Percentiles rank a stretch among this genome's conserved stretches.
These are phyloP conservation scores for Coemansia sp. DNA, from an alignment of 192 early-diverging fungal genomes.

Conservation along the genomic window DNA sequence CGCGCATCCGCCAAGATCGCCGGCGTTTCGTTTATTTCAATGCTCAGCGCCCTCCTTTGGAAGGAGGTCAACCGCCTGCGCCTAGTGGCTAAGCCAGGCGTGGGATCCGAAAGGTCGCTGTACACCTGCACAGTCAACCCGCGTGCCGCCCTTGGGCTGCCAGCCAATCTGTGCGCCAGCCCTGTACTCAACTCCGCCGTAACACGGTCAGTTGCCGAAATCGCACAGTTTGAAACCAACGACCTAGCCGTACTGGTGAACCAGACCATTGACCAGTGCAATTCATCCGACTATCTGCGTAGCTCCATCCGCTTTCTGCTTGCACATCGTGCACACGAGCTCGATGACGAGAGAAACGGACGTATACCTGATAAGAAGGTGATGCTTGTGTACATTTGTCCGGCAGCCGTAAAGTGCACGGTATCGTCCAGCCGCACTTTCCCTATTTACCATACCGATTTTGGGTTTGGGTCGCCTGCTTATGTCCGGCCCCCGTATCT, in stretches of 20 bases:
- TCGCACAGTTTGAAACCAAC: slow-evolving; percentile 23
- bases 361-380: slow-evolving; percentile 7
- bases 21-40: slow-evolving; percentile 32
- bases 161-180: slow-evolving; percentile 35
- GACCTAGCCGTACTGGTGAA: slow-evolving; percentile 27
- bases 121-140: slow-evolving; percentile 51
- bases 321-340: slow-evolving; percentile 20
- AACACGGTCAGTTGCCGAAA: slow-evolving; percentile 12
- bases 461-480: slow-evolving; percentile 43
- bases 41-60: slow-evolving; percentile 48
- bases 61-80: slow-evolving; percentile 30
- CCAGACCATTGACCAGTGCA: slow-evolving; percentile 19
- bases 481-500: slow-evolving; percentile 50
- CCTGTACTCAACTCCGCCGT: slow-evolving; percentile 35
- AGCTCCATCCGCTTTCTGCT: slow-evolving; percentile 41
- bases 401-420: slow-evolving; percentile 32
- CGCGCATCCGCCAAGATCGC: slow-evolving; percentile 27
- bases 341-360: slow-evolving; percentile 16
- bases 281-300: slow-evolving; percentile 19
- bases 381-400: slow-evolving; percentile 42
- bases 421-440: slow-evolving; percentile 48
- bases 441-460: slow-evolving; percentile 48
- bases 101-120: slow-evolving; percentile 17
- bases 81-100: slow-evolving; percentile 15
- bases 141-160: slow-evolving; percentile 20